Evolutionary conservation across 805 yeast genomes (phyloP).

Genomic region (Zygotorulaspora chibaensis): DNA sequence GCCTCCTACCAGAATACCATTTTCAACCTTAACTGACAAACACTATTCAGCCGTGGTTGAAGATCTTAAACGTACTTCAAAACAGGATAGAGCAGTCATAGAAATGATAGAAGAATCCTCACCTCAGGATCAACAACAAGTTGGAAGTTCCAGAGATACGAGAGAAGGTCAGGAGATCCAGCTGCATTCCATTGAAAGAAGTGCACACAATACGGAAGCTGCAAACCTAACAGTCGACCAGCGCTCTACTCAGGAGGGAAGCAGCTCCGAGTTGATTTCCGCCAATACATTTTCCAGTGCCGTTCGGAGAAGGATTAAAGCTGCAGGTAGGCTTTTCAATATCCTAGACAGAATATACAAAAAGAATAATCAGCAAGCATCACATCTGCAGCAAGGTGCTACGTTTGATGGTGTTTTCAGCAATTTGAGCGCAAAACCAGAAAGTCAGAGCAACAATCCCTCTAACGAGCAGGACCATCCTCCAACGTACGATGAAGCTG

Average conservation of each 20-base stretch:
- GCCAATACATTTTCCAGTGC: conserved; percentile 17
- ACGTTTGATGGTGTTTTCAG: conserved; percentile 83
- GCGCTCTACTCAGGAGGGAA: neutral
- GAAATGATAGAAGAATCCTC: conserved; percentile 9
- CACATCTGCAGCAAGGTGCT: conserved; percentile 25
- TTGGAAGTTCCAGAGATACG: conserved; percentile 12
- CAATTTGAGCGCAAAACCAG: conserved; percentile 88
- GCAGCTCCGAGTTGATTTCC: conserved; percentile 8
- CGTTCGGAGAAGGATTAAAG: conserved; percentile 22
- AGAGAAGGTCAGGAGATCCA: conserved; percentile 1
- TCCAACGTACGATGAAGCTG: conserved; percentile 93
- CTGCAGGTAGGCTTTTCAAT: conserved; percentile 38
- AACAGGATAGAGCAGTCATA: neutral
- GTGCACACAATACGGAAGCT: neutral
- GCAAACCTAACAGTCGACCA: neutral
- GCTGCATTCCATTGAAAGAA: neutral
- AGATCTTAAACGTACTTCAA: no score
- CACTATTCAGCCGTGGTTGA: no score
- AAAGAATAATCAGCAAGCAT: conserved; percentile 14
- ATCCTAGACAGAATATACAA: conserved; percentile 38
- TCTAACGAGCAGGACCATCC: conserved; percentile 47
- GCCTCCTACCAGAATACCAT: no score
- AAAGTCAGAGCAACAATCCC: conserved; percentile 32
- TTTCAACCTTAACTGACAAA: neutral
- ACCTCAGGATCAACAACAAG: conserved; percentile 9